Percentiles rank a stretch among this genome's conserved stretches.
Evolutionary conservation across 805 yeast species (phyloP).

Genomic region (Metschnikowia arizonensis): DNA sequence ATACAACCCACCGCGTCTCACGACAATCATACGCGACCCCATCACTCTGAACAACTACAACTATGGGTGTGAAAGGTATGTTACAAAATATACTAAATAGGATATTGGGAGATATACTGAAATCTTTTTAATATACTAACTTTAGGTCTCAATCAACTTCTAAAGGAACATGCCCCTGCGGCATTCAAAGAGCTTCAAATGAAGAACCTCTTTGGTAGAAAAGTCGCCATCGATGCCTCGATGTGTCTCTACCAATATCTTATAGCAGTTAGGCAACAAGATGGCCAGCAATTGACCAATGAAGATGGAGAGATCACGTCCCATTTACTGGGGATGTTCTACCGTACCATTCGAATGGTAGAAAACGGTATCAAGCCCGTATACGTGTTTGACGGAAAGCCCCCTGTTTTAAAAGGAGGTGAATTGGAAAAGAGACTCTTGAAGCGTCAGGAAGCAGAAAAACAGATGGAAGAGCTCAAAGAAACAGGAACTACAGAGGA

Average conservation of each 20-base stretch:
- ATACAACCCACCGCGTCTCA: slow-evolving; percentile 8
- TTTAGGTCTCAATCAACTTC: slow-evolving; percentile 75
- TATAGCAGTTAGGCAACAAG: slow-evolving; percentile 94
- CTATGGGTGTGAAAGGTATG: slow-evolving; percentile 22
- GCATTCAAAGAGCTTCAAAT: slow-evolving; percentile 77
- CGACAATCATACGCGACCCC: not conserved
- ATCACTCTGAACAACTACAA: not conserved
- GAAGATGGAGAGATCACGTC: slow-evolving; percentile 90
- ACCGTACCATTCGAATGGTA: slow-evolving; percentile 84
- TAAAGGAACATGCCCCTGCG: slow-evolving; percentile 83
- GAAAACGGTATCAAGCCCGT: slow-evolving; percentile 95
- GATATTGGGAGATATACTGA: too few species aligned
- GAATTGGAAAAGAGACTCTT: slow-evolving; percentile 83
- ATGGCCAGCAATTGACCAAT: slow-evolving; percentile 87
- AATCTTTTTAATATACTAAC: slow-evolving; percentile 1
- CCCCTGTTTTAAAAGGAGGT: slow-evolving; percentile 90
- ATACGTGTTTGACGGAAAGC: slow-evolving; percentile 96
- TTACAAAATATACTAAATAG: too few species aligned
- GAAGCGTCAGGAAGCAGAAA: slow-evolving; percentile 78
- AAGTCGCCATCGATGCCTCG: slow-evolving; percentile 96
- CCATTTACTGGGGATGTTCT: slow-evolving; percentile 94
- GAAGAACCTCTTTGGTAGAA: slow-evolving; percentile 84
- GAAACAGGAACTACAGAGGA: slow-evolving; percentile 82
- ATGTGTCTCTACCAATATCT: slow-evolving; percentile 95
- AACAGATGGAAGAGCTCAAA: slow-evolving; percentile 65